A percentile compares a stretch with the other conserved stretches of the same genome.
These are phyloP conservation scores for Cyclotella choctawhatcheeana DNA, from an alignment of 108 stramenopile genomes.

Conservation along the genomic window DNA sequence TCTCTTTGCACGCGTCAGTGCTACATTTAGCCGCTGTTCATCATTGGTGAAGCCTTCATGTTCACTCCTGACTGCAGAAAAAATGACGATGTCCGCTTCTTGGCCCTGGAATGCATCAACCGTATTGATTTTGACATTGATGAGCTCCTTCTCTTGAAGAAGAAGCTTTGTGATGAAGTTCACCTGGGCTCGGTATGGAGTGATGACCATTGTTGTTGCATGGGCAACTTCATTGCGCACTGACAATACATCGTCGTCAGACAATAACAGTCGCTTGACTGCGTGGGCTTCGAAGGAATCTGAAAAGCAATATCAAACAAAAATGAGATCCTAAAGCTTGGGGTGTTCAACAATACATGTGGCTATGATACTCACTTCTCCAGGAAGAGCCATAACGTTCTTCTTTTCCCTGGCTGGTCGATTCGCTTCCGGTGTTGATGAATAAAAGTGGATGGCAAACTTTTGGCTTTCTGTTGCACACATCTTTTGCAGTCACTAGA, in stretches of 20 bases:
- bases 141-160: not conserved
- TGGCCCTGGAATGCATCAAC: slow-evolving; percentile 3
- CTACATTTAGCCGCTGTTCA: slow-evolving; percentile 75
- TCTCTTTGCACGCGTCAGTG: slow-evolving; percentile 72
- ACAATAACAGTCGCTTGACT: not conserved
- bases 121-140: not conserved
- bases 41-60: slow-evolving; percentile 1
- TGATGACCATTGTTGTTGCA: slow-evolving; percentile 5
- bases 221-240: not conserved
- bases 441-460: not conserved
- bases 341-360: not conserved
- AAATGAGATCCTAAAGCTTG: not conserved
- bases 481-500: not conserved
- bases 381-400: slow-evolving; percentile 4
- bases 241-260: not conserved
- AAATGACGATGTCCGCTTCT: slow-evolving; percentile 8
- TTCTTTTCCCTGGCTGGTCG: not conserved
- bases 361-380: slow-evolving; percentile 1
- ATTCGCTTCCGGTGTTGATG: not conserved
- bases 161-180: not conserved
- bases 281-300: not conserved
- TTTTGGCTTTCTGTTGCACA: not conserved
- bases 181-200: slow-evolving; percentile 2
- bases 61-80: not conserved
- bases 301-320: not conserved